Evolutionary conservation across 306 rosid genomes (phyloP), one percentile per base, ranked within the genome.

Genomic region (Citrullus colocynthis): DNA sequence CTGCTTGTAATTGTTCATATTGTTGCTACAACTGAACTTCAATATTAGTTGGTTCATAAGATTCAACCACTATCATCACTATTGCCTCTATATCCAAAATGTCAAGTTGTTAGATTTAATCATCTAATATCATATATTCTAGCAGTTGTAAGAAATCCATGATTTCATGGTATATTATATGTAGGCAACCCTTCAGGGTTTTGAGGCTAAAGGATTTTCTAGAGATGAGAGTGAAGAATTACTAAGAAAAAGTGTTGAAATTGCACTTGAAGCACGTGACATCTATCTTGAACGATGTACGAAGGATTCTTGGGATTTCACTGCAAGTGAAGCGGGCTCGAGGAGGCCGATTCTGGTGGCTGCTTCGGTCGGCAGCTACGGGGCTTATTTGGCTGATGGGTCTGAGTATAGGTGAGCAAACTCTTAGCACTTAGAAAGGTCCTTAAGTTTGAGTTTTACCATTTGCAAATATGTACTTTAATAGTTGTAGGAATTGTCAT

Each of bases 311-410:
- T 84, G 85, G 78, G 97, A 89, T 37, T 86, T 83, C 11, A 6
- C 54, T 10, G 85, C 82, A 20, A 77, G 78, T 77, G 86, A 78
- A 63, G 83, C 76, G 61, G 41, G 70, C 62, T 61, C 81, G 14
- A 82, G 70, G 9, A 88, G 87, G 13, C 93, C 93, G 6, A 82
- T 90, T 84, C 66, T 95, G 17, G 78, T 92, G 74, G 97, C 97
- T 20, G 98, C 98, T 76, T 95, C 98, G 9, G 90, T 92, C 20
- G 98, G 98, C 67, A 94, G 98, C 78, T 95, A 92, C 64, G 98
- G 96, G 0, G 97, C 98, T 28, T 90, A 88, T 84, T 86, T 92
- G 83, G 91, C 96, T 20, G 96, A 85, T 78, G 85, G 85, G 30
- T 85, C 88, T 42, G 87, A 79, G 28, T 82, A 83, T 62, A 79